A percentile compares a stretch with the other conserved stretches of the same genome.
Conservation (phyloP, 176 grass and related monocot species). For the Avena insularis region DNA sequence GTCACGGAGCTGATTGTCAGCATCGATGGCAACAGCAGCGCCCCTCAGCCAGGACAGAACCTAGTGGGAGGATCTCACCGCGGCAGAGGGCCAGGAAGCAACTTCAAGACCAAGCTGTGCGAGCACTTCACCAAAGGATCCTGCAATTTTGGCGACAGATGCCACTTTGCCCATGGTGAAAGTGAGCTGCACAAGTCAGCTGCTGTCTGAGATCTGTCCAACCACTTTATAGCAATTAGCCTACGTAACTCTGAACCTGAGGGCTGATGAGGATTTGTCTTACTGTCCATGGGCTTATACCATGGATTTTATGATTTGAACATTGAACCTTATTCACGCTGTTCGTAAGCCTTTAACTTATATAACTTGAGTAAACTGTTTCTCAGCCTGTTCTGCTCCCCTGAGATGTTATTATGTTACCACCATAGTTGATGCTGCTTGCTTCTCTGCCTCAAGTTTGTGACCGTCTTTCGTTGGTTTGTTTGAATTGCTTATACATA, state of each 20-base stretch:
- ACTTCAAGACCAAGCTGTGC: constrained; percentile 86
- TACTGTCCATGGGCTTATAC: constrained; percentile 8
- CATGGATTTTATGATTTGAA: not conserved
- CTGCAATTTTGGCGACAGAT: constrained; percentile 73
- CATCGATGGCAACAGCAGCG: constrained; percentile 42
- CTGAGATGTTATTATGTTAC: not conserved
- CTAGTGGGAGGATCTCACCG: constrained; percentile 29
- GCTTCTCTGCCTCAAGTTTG: not conserved
- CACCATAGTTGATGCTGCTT: not conserved
- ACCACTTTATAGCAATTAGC: constrained; percentile 22
- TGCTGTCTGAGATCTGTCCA: constrained; percentile 36
- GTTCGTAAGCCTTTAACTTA: not conserved
- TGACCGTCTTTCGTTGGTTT: not conserved
- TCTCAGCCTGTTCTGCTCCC: not conserved
- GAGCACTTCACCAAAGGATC: constrained; percentile 78
- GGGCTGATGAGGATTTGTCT: constrained; percentile 31
- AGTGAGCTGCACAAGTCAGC: constrained; percentile 64
- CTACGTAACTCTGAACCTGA: constrained; percentile 19
- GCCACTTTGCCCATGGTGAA: constrained; percentile 78
- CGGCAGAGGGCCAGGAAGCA: constrained; percentile 42
- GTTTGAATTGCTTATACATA: not conserved
- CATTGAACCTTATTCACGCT: not conserved
- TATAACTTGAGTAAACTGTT: not conserved
- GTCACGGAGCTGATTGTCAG: constrained; percentile 80
- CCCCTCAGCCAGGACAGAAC: constrained; percentile 8